These are phyloP conservation scores for Trichosporon faecale DNA, from an alignment of 1,284 basidiomycete species.

Conservation along the genomic window DNA sequence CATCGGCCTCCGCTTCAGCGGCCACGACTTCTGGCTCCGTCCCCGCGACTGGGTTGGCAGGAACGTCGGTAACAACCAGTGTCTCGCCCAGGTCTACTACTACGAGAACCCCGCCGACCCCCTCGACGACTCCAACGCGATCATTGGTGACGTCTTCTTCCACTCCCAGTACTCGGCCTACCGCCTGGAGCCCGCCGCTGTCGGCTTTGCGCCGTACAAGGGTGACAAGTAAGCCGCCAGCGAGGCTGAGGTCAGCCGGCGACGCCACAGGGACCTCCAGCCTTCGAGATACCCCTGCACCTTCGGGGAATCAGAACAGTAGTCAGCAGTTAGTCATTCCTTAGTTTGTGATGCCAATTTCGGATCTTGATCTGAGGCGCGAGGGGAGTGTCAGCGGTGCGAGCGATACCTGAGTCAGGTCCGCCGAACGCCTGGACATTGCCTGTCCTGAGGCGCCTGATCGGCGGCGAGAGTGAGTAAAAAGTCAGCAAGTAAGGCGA, in stretches of 20 bases:
- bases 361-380: background rate
- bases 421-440: background rate
- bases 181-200: conserved; percentile 67
- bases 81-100: background rate
- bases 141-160: conserved; percentile 52
- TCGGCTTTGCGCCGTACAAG: conserved; percentile 68
- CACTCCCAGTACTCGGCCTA: conserved; percentile 90
- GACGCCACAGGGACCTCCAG: background rate
- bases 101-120: background rate
- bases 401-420: background rate
- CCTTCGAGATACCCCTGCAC: background rate
- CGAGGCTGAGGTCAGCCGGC: too few species aligned
- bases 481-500: too few species aligned
- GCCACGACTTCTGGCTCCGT: background rate
- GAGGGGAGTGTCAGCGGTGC: background rate
- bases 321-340: background rate
- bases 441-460: background rate
- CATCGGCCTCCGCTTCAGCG: background rate
- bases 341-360: background rate
- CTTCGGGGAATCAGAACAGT: background rate
- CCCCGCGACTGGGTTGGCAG: background rate
- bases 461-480: too few species aligned
- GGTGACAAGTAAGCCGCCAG: background rate
- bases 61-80: background rate
- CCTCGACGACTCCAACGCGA: background rate